These are phyloP conservation scores for Kwoniella sp. DNA, from an alignment of 768 basidiomycete genomes.

Conservation along the genomic window DNA sequence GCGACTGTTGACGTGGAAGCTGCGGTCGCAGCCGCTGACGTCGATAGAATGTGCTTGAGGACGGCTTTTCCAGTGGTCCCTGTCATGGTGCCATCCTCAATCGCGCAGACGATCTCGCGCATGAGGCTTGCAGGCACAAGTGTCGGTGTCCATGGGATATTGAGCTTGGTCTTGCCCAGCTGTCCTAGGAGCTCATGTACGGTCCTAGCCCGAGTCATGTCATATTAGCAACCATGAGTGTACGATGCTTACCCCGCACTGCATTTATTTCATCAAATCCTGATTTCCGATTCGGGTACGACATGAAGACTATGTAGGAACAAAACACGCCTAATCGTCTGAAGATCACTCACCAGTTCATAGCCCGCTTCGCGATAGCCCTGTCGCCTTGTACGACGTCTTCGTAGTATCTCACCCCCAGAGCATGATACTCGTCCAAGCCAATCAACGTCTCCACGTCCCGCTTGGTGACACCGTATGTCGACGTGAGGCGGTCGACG, in stretches of 20 bases:
- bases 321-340: not conserved
- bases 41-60: slow-evolving; percentile 61
- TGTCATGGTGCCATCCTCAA: slow-evolving; percentile 72
- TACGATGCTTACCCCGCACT: too few relatives aligned
- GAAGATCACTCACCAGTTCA: slow-evolving; percentile 72
- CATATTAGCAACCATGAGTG: not conserved
- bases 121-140: slow-evolving; percentile 68
- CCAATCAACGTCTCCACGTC: slow-evolving; percentile 76
- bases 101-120: slow-evolving; percentile 75
- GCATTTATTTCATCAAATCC: too few relatives aligned
- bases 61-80: slow-evolving; percentile 78
- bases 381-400: slow-evolving; percentile 62
- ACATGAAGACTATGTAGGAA: not conserved
- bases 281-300: not conserved
- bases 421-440: slow-evolving; percentile 65
- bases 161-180: slow-evolving; percentile 62
- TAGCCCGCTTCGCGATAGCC: slow-evolving; percentile 67
- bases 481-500: slow-evolving; percentile 62
- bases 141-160: slow-evolving; percentile 65
- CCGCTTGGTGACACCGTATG: slow-evolving; percentile 63
- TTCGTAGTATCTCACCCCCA: slow-evolving; percentile 81
- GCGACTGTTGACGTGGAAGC: not conserved
- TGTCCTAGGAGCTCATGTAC: slow-evolving; percentile 83
- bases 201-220: too few relatives aligned
- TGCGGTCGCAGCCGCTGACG: not conserved